phyloP scores from a whole-genome alignment of 2,329 filamentous ascomycete genomes.

The Xylariales sp. region DNA sequence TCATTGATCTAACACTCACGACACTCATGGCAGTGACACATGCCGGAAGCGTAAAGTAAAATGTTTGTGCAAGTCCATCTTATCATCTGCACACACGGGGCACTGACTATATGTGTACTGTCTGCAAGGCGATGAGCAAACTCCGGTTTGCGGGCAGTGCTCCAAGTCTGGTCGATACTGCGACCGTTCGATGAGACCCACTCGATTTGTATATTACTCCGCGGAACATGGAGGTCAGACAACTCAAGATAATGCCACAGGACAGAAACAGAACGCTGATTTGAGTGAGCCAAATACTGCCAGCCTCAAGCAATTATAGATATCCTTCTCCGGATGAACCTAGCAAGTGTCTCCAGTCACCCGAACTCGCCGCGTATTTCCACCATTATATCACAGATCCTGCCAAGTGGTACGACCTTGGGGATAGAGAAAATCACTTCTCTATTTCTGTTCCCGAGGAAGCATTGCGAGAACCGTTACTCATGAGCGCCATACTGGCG shows the following conservation, averaged over 20 bases:
- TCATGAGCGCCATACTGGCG: slow-evolving; percentile 40
- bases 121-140: slow-evolving; percentile 23
- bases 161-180: slow-evolving; percentile 26
- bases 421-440: slow-evolving; percentile 31
- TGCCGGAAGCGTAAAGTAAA: slow-evolving; percentile 4
- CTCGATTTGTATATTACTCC: slow-evolving; percentile 1
- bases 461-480: slow-evolving; percentile 33
- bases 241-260: neutral
- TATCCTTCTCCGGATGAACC: no score
- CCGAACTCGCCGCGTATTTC: slow-evolving; percentile 30
- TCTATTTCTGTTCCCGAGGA: slow-evolving; percentile 26
- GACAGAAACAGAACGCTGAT: neutral
- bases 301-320: slow-evolving; percentile 17
- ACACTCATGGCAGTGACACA: neutral
- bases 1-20: neutral
- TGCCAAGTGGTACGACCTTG: slow-evolving; percentile 44
- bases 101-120: neutral
- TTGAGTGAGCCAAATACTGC: neutral
- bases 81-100: neutral
- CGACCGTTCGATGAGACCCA: slow-evolving; percentile 21
- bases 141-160: slow-evolving; percentile 29
- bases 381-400: slow-evolving; percentile 32
- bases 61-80: neutral
- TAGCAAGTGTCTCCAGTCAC: slow-evolving; percentile 22
- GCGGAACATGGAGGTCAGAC: neutral